phyloP scores from a whole-genome alignment of 345 rosid genomes.

The Atalantia buxifolia region DNA sequence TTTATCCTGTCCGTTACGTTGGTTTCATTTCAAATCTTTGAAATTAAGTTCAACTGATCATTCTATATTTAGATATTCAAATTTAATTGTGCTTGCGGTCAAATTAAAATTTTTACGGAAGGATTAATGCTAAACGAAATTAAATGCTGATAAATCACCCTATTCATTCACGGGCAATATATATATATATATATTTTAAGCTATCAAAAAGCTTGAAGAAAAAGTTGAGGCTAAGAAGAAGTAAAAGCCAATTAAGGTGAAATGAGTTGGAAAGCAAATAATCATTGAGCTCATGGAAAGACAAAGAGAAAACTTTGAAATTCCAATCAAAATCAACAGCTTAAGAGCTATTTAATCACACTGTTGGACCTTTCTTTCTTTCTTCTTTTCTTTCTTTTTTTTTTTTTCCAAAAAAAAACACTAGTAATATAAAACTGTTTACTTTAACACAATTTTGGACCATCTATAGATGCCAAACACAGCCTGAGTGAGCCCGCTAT shows the following conservation, averaged over 20 bases:
- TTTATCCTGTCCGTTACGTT: no score
- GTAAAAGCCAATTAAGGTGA: neutral
- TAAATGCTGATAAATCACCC: neutral
- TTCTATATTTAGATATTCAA: no score
- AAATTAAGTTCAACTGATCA: no score
- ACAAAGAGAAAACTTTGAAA: neutral
- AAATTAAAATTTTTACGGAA: no score
- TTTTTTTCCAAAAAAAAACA: no score
- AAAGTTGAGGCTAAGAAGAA: neutral
- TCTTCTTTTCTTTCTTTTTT: fast-evolving
- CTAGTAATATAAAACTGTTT: no score
- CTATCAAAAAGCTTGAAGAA: neutral
- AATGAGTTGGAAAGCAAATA: neutral
- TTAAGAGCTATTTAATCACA: neutral
- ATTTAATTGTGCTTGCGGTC: no score
- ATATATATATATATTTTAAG: neutral
- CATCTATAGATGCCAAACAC: no score
- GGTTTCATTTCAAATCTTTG: no score
- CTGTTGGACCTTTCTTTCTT: neutral
- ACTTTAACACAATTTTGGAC: no score
- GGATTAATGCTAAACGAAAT: no score
- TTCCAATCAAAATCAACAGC: neutral
- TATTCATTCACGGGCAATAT: neutral
- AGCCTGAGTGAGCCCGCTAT: no score
- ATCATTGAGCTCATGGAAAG: neutral